Conservation (phyloP, 2,329 filamentous ascomycete species). For the Stagonosporopsis tanaceti region DNA sequence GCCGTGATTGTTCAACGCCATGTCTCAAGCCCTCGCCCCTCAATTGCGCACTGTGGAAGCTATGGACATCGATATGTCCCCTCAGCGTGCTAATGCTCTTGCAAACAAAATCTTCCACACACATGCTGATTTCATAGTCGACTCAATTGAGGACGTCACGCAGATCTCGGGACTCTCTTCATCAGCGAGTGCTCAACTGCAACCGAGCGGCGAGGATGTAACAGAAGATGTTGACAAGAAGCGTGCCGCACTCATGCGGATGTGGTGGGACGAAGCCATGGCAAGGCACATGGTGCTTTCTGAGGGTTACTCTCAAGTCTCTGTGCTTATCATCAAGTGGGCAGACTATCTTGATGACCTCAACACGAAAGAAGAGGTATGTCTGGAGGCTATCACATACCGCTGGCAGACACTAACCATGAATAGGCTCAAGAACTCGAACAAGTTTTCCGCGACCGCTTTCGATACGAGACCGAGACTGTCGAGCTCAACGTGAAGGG, state of each 20-base stretch:
- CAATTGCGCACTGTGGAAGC: conserved; percentile 21
- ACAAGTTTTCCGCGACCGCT: conserved; percentile 37
- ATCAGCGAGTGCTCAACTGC: conserved; percentile 7
- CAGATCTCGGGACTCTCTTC: neutral
- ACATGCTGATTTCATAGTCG: conserved; percentile 37
- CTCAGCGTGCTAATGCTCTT: conserved; percentile 24
- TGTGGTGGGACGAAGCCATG: conserved; percentile 46
- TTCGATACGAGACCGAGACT: conserved; percentile 41
- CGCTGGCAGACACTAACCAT: neutral
- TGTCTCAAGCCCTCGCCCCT: conserved; percentile 20
- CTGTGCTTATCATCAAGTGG: conserved; percentile 50
- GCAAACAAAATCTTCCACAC: conserved; percentile 29
- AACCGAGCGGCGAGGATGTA: conserved; percentile 8
- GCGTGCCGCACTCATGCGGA: conserved; percentile 38
- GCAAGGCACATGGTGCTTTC: conserved; percentile 42
- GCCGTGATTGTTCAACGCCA: conserved; percentile 16
- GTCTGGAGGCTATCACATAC: neutral
- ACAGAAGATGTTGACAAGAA: conserved; percentile 29
- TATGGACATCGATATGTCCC: conserved; percentile 27
- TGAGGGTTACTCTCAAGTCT: conserved; percentile 45
- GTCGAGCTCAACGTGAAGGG: conserved; percentile 43
- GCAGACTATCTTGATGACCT: conserved; percentile 46
- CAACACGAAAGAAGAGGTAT: conserved; percentile 43
- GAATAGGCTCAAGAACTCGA: conserved; percentile 42
- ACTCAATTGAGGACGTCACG: conserved; percentile 29